Percentiles rank a stretch among this genome's conserved stretches.
Conservation (phyloP, 2,329 filamentous ascomycete genomes). For the Amauroascus verrucosus region DNA sequence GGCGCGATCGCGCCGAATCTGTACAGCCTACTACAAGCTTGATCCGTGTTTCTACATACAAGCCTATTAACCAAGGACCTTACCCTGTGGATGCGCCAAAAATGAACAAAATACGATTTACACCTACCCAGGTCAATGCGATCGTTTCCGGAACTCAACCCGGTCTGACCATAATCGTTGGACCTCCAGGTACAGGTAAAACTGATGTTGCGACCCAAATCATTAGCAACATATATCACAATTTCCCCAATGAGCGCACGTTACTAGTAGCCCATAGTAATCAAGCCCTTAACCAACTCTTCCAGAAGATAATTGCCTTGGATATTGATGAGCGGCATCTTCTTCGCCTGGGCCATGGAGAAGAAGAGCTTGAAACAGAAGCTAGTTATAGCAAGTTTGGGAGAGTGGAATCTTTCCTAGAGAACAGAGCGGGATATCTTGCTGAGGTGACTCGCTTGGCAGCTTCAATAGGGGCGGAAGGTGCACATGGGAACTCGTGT, state of each 20-base stretch:
- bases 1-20: constrained; percentile 63
- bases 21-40: constrained; percentile 53
- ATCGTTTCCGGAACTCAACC: constrained; percentile 91
- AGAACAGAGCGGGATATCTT: constrained; percentile 69
- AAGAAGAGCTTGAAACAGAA: constrained; percentile 82
- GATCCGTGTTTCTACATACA: constrained; percentile 79
- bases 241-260: constrained; percentile 86
- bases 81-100: constrained; percentile 78
- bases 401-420: constrained; percentile 86
- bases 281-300: constrained; percentile 92
- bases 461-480: constrained; percentile 71
- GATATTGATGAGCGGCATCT: constrained; percentile 95
- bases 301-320: constrained; percentile 92
- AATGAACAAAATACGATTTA: constrained; percentile 76
- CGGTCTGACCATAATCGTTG: constrained; percentile 85
- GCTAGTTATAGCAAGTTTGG: constrained; percentile 88
- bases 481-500: constrained; percentile 90
- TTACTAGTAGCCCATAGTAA: constrained; percentile 93
- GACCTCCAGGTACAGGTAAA: constrained; percentile 92
- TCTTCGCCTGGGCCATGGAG: constrained; percentile 82
- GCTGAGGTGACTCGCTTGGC: constrained; percentile 79
- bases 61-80: constrained; percentile 75
- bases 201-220: constrained; percentile 98
- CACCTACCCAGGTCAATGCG: constrained; percentile 79
- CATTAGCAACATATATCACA: constrained; percentile 98